Percentiles rank a stretch among this genome's conserved stretches.
phyloP scores from a whole-genome alignment of 2,329 filamentous ascomycete genomes.

The Fusarium sp. region DNA sequence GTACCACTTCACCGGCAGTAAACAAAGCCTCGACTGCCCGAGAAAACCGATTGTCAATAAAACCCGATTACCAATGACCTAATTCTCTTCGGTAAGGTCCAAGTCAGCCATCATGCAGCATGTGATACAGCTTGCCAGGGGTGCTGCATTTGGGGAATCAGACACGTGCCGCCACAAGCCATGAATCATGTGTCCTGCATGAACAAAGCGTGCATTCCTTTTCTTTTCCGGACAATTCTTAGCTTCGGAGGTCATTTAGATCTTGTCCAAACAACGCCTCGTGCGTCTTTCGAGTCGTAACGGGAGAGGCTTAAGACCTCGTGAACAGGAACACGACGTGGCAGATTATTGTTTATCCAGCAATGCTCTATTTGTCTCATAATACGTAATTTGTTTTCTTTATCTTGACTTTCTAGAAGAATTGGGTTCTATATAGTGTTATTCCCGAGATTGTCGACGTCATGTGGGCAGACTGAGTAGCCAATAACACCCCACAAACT shows the following conservation, averaged over 20 bases:
- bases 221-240: constrained; percentile 5
- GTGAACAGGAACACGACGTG: constrained; percentile 8
- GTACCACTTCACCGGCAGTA: no score
- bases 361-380: neutral
- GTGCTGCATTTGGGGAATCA: constrained; percentile 12
- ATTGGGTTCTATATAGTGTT: neutral
- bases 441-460: constrained; percentile 28
- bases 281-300: constrained; percentile 5
- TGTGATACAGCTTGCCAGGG: constrained; percentile 32
- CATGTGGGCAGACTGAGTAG: constrained; percentile 8
- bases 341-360: constrained; percentile 1
- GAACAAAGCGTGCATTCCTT: constrained; percentile 35
- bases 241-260: neutral
- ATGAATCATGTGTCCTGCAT: constrained; percentile 39
- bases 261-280: constrained; percentile 7
- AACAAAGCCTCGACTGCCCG: no score
- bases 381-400: neutral
- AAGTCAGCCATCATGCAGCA: constrained; percentile 23
- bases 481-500: constrained; percentile 18
- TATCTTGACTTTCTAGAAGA: constrained; percentile 6
- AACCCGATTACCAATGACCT: neutral
- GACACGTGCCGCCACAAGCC: constrained; percentile 36
- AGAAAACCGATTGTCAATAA: neutral
- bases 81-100: constrained; percentile 1
- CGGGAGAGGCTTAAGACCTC: constrained; percentile 24